Evolutionary conservation across 163 green algal genomes (phyloP).

Genomic region (Volvox carteri): DNA sequence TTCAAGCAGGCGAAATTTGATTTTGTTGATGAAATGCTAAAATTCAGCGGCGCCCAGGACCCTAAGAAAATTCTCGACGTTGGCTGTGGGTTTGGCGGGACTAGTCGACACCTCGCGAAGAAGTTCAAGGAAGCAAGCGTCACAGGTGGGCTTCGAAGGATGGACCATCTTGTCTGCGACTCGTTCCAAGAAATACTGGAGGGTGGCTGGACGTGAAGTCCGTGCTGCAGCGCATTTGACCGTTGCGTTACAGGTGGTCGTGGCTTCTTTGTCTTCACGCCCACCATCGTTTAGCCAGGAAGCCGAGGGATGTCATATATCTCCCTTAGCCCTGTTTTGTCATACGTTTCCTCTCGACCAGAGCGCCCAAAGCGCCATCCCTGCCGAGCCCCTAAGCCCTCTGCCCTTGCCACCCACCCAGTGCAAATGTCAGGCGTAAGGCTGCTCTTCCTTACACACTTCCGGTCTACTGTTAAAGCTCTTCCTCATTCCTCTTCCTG

Average conservation of each 20-base stretch:
- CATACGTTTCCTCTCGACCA: no score
- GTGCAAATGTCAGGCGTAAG: no score
- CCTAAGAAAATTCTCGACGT: conserved; percentile 93
- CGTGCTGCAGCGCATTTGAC: not conserved
- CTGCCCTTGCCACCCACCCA: not conserved
- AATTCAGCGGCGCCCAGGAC: conserved; percentile 73
- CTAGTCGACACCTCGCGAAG: conserved; percentile 88
- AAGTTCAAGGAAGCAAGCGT: conserved; percentile 85
- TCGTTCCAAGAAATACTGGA: not conserved
- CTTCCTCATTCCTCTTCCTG: not conserved
- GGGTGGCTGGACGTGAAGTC: not conserved
- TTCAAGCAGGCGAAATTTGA: conserved; percentile 96
- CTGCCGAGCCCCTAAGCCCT: not conserved
- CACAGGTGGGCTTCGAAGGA: conserved; percentile 64
- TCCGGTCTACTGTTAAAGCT: not conserved
- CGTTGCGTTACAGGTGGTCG: no score
- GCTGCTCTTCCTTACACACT: not conserved
- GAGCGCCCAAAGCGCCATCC: not conserved
- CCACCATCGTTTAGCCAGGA: not conserved
- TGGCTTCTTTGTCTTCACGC: no score
- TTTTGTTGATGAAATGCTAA: conserved; percentile 93
- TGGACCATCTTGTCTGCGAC: not conserved
- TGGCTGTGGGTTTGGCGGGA: conserved; percentile 97
- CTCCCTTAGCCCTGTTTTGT: no score
- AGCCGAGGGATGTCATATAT: not conserved